phyloP scores from a whole-genome alignment of 768 basidiomycete species.

The Lactarius deliciosus region DNA sequence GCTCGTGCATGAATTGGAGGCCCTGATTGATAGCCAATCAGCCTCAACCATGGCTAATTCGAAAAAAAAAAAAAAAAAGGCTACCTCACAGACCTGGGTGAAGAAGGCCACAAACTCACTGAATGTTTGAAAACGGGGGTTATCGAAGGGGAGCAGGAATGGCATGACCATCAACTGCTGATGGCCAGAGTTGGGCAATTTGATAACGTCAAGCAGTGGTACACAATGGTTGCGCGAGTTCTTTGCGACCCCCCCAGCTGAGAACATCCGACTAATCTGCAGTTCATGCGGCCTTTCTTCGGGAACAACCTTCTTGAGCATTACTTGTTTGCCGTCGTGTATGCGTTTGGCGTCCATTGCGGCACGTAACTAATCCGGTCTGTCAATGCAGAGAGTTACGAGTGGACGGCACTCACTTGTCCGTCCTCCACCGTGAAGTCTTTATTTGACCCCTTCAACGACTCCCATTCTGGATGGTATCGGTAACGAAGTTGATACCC shows the following conservation, averaged over 20 bases:
- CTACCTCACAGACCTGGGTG: slow-evolving; percentile 32
- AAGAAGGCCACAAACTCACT: slow-evolving; percentile 34
- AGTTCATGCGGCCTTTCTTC: slow-evolving; percentile 23
- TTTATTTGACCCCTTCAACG: slow-evolving; percentile 9
- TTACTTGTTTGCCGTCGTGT: slow-evolving; percentile 28
- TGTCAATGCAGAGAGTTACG: background rate
- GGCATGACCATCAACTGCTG: slow-evolving; percentile 31
- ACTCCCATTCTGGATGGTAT: slow-evolving; percentile 22
- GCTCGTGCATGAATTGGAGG: slow-evolving; percentile 32
- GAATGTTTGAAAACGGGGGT: slow-evolving; percentile 32
- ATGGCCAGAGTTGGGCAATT: slow-evolving; percentile 20
- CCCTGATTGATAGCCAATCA: slow-evolving; percentile 25
- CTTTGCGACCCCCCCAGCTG: slow-evolving; percentile 8
- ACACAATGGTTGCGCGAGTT: slow-evolving; percentile 33
- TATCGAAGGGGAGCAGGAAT: slow-evolving; percentile 26
- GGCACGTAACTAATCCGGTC: slow-evolving; percentile 10
- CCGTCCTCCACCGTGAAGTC: slow-evolving; percentile 21
- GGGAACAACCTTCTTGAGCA: slow-evolving; percentile 26
- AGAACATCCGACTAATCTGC: slow-evolving; percentile 17
- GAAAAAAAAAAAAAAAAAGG: background rate
- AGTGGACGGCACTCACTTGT: background rate
- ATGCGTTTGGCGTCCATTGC: slow-evolving; percentile 29
- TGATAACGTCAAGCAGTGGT: slow-evolving; percentile 29
- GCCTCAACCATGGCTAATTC: background rate
- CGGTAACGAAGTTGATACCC: slow-evolving; percentile 26